Evolutionary conservation across 2,329 filamentous ascomycete species (phyloP), one percentile per base, ranked within the genome.

Genomic region (Ophiostoma ulmi): DNA sequence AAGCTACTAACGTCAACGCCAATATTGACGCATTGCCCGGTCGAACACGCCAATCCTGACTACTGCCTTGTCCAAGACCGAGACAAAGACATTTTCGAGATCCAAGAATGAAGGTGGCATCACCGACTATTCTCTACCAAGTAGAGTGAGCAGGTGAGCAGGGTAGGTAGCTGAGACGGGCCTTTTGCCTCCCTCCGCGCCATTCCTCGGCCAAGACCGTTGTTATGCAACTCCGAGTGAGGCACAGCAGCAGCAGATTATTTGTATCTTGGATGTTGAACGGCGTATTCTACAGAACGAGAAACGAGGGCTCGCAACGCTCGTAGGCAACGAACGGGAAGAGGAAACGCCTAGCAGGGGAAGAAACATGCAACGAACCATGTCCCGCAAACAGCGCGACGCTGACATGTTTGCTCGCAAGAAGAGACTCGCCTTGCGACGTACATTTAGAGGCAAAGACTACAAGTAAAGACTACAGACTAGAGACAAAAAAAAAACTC

Each of bases 291-390:
- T 58, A 58, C 22, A 58, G 52, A 58, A 58, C 52, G 52, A 13
- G 14, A 31, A 31, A 31, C 31, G 31, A 31, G 31, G 31, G 31
- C 31, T 31, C 31, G 31, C 31, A 48, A n/a, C 44, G 44, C 14
- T 4, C 17, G 17, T 4, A 13, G 52, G 26, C n/a, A 26, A 26
- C 11, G 8, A 31, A 26, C 10, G 7, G 3, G 13, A 22, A 26
- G 52, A 22, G 44, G 58, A 35, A 39, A 39, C 36, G 35, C 63
- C 36, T 39, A 39, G 35, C 35, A 65, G 63, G 63, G 63, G 63
- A 39, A 65, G 63, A 65, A 65, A 65, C 63, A 65, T 35, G 58
- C 58, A 63, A 38, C 63, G 36, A 36, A 63, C 61, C 63, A 22
- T 65, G 63, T 65, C 63, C 36, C 36, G 63, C 20, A 65, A 22